Base-by-base conservation (phyloP, 169 alveolate species). In the Theileria luwenshuni region DNA sequence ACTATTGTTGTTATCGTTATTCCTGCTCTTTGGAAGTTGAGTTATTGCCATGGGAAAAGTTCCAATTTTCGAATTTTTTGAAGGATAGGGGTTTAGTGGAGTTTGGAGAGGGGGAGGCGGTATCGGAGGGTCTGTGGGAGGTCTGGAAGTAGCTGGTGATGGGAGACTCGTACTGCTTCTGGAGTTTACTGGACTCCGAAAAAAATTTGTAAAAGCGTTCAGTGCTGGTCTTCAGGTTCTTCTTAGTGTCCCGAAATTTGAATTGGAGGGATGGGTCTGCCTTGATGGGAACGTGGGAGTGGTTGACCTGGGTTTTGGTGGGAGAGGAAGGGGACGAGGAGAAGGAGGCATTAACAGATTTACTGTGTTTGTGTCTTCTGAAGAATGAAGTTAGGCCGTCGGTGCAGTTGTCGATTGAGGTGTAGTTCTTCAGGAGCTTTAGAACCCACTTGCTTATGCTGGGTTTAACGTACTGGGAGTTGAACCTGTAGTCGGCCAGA, bases 371-470 rank as follows among this genome's bases (percentile, higher is more conserved):
- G 17, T 38, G 5, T 21, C 17, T 25, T 1, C 33, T 21, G 76
- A 81, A 74, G 62, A 81, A 81, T 6, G 67, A 30, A 0, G 32
- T 19, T n/a, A 81, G 27, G 27, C 45, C 74, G 25, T 33, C 41
- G 28, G 2, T 41, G 54, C 72, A 74, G 19, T 60, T 62, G 10
- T 13, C 65, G 41, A 74, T 81, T 59, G n/a, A 21, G 52, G 64
- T 47, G 52, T 30, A 58, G 25, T 63, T 35, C 28, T 85, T 30
- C 58, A 85, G 35, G 61, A 49, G 27, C 49, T 71, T 42, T 54
- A 43, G 23, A 48, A 92, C 93, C 99, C 99, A 96, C 56, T 86
- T 79, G 45, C 97, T 92, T 60, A 95, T 86, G 30, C 90, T 73
- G 23, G 71, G 80, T 45, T 79, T 80, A 33, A 94, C 83, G 35